A percentile compares a stretch with the other conserved stretches of the same genome.
Evolutionary conservation across 2,329 filamentous ascomycete species (phyloP).

Genomic region (Monascus ruber): DNA sequence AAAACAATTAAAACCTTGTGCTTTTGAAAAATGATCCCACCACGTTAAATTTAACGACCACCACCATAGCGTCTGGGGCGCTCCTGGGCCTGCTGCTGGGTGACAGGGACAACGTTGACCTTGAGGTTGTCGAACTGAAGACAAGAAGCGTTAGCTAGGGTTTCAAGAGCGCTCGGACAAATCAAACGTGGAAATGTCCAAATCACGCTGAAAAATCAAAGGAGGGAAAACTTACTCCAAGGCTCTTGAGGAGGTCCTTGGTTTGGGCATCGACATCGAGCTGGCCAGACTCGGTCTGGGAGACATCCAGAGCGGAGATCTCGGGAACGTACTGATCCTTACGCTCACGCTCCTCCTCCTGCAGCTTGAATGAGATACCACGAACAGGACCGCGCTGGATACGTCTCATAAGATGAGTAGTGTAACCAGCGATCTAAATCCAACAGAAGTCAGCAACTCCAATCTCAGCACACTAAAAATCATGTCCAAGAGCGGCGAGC

Average conservation of each 20-base stretch:
- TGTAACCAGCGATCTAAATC: constrained; percentile 85
- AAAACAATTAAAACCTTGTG: constrained; percentile 10
- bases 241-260: constrained; percentile 97
- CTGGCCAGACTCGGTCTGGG: constrained; percentile 83
- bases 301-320: constrained; percentile 96
- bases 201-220: background rate
- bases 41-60: constrained; percentile 11
- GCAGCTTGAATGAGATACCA: constrained; percentile 99
- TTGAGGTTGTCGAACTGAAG: constrained; percentile 88
- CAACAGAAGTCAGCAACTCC: too few species aligned
- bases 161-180: background rate
- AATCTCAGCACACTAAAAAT: too few species aligned
- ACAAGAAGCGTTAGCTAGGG: background rate
- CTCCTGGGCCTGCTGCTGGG: constrained; percentile 78
- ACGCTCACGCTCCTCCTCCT: constrained; percentile 99
- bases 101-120: constrained; percentile 86
- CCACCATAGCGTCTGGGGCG: constrained; percentile 64
- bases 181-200: constrained; percentile 11
- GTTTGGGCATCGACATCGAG: constrained; percentile 95
- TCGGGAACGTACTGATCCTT: constrained; percentile 99
- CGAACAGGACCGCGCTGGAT: constrained; percentile 98
- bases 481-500: too few species aligned
- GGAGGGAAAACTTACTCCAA: constrained; percentile 65
- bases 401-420: constrained; percentile 98
- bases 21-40: constrained; percentile 1